Conservation (phyloP, 441 rosid species). For the Corymbia calophylla region DNA sequence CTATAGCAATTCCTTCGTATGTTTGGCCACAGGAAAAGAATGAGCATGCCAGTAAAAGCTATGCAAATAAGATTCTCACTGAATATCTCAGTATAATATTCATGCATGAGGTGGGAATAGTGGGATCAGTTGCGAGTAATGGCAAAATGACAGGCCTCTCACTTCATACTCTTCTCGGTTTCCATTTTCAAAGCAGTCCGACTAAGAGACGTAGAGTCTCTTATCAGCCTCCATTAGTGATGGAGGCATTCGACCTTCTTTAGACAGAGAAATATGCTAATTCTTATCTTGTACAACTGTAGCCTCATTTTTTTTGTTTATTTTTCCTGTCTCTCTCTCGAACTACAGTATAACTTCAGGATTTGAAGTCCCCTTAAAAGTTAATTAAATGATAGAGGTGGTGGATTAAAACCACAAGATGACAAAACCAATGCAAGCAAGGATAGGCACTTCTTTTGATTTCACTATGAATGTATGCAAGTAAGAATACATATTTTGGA, state of each 20-base stretch:
- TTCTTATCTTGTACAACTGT: neutral
- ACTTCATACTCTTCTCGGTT: neutral
- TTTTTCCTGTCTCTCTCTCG: neutral
- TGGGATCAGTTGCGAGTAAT: neutral
- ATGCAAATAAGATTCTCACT: neutral
- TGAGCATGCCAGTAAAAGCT: neutral
- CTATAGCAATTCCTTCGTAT: neutral
- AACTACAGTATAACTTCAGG: neutral
- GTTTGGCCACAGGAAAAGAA: neutral
- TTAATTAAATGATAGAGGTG: neutral
- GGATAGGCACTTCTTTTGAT: neutral
- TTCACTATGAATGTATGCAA: neutral
- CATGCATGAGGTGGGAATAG: neutral
- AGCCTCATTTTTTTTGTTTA: neutral
- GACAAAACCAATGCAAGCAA: neutral
- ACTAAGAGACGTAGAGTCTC: neutral
- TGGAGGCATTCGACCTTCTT: neutral
- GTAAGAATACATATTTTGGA: neutral
- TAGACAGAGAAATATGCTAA: neutral
- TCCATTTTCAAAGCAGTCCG: neutral
- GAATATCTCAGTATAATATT: neutral
- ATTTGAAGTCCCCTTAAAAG: neutral
- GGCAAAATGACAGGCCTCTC: neutral
- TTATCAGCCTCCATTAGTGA: neutral
- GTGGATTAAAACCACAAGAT: neutral